phyloP scores from a whole-genome alignment of 2,329 filamentous ascomycete species.

The Raffaelea ambrosiae region DNA sequence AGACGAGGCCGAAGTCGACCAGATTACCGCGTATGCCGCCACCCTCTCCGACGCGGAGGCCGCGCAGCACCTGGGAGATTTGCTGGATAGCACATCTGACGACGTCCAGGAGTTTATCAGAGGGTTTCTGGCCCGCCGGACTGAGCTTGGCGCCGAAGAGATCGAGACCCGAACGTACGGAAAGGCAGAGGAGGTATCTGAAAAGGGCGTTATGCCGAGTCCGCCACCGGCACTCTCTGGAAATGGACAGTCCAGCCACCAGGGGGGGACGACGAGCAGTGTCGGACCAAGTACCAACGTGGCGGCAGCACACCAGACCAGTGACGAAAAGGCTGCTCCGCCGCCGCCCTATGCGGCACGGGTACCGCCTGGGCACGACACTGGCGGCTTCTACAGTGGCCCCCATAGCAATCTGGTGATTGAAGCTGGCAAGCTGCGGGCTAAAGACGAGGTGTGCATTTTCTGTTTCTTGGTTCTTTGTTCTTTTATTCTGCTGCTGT shows the following conservation, averaged over 20 bases:
- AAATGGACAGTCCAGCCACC: no score
- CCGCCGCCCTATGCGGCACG: background rate
- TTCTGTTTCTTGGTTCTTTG: no score
- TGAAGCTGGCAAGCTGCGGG: background rate
- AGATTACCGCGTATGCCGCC: slow-evolving; percentile 3
- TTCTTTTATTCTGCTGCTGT: background rate
- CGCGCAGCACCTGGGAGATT: background rate
- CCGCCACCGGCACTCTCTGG: background rate
- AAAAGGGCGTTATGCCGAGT: background rate
- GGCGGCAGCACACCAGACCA: no score
- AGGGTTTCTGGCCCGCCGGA: slow-evolving; percentile 4
- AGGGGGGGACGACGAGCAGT: background rate
- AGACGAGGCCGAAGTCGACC: slow-evolving; percentile 5
- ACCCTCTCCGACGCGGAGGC: slow-evolving; percentile 4
- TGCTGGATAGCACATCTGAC: slow-evolving; percentile 6
- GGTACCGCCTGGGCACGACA: background rate
- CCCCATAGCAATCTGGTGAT: background rate
- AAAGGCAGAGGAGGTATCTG: background rate
- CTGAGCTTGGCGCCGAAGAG: background rate
- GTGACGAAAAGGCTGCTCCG: no score
- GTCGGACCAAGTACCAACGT: background rate
- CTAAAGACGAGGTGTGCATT: slow-evolving; percentile 1
- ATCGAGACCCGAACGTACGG: background rate
- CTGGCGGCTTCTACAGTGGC: no score
- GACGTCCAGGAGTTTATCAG: slow-evolving; percentile 5